phyloP scores from a whole-genome alignment of 148 eudicot genomes.

The Silene conica region DNA sequence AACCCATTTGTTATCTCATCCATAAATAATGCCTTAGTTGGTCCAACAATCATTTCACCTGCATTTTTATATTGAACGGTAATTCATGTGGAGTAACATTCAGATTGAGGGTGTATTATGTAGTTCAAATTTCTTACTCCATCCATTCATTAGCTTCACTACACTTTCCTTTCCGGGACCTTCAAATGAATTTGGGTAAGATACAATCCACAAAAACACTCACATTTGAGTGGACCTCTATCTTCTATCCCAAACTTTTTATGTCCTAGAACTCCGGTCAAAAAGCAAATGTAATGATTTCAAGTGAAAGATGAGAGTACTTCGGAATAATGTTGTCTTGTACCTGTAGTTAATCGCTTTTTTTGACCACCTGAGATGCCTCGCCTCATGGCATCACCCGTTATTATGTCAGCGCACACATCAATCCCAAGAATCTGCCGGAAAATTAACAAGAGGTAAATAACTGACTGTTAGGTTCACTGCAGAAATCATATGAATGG shows the following conservation, averaged over 20 bases:
- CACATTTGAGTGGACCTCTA: not conserved
- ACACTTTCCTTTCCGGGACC: too few species aligned
- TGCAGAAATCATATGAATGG: not conserved
- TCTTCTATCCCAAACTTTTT: not conserved
- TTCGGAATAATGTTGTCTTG: not conserved
- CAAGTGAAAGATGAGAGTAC: not conserved
- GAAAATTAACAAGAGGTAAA: slow-evolving; percentile 5
- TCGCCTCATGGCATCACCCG: slow-evolving; percentile 82
- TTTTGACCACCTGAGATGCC: slow-evolving; percentile 90
- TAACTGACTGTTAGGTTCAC: not conserved
- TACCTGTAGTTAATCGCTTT: slow-evolving; percentile 81
- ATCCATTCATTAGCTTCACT: too few species aligned
- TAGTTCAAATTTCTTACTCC: too few species aligned
- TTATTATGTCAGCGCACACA: slow-evolving; percentile 61
- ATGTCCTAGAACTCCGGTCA: too few species aligned
- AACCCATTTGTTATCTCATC: slow-evolving; percentile 93
- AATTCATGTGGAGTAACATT: too few species aligned
- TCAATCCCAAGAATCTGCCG: slow-evolving; percentile 81
- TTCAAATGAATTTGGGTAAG: slow-evolving; percentile 1
- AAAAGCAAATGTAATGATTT: not conserved
- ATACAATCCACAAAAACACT: too few species aligned
- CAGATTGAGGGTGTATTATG: too few species aligned
- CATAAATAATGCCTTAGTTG: slow-evolving; percentile 70
- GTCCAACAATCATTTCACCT: slow-evolving; percentile 96
- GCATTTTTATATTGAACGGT: slow-evolving; percentile 6